Evolutionary conservation across 2,329 filamentous ascomycete genomes (phyloP), one percentile per base, ranked within the genome.

Genomic region (Venturia nashicola): DNA sequence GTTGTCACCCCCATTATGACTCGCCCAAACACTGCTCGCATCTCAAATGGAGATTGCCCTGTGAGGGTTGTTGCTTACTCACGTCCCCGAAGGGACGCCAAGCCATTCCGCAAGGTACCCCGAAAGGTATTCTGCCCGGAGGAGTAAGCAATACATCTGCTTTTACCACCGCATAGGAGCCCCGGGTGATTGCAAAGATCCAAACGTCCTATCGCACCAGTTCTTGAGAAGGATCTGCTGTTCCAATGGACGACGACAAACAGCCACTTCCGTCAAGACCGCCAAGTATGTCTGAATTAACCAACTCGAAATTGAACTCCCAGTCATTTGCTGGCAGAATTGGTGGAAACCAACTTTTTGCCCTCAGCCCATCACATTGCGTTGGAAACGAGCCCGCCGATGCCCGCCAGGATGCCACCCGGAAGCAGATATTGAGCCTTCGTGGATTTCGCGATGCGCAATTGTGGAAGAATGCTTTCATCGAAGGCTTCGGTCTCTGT

Each of bases 341-440:
- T 14, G 68, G 67, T 34, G 68, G 68, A 14, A 69, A 69, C 34
- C 68, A 69, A 20, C 65, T 66, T 20, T 67, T 66, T 51, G 66
- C 67, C 14, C 57, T 69, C n/a, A 61, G 65, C 12, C 65, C 66
- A 42, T 54, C 48, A 54, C 23, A 54, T 32, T 54, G 23, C 9
- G 27, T 34, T 54, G 48, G 48, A 23, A 48, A 61, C 14, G 67
- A 68, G 57, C 67, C 68, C 5, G 64, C 67, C 18, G 63, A 65
- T 44, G 63, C 63, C 32, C 43, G 39, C 20, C 42, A 51, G n/a
- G 23, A 60, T 16, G 40, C 63, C 9, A 62, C 43, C 32, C 64
- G 64, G 64, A n/a, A 36, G 20, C 34, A 57, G 16, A 59, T 65
- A 20, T 42, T 65, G 16, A 18, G 12, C 39, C 42, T 51, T 16